phyloP scores from a whole-genome alignment of 225 moss, liverwort and hornwort species.

The Sphagnum tenellum region DNA sequence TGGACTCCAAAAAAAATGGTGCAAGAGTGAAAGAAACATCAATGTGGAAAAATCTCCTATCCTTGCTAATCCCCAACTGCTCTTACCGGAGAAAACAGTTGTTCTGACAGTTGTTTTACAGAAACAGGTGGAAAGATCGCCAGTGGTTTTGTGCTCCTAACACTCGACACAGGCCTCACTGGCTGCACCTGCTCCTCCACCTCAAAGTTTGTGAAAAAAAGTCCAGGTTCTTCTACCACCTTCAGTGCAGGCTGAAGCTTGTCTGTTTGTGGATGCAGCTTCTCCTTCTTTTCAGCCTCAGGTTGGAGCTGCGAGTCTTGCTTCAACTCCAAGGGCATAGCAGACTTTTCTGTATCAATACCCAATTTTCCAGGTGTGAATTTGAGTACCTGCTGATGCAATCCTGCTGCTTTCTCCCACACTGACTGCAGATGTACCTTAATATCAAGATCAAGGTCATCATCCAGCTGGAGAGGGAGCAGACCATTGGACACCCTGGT shows the following conservation, averaged over 20 bases:
- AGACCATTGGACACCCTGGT: conserved; percentile 51
- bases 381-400: conserved; percentile 19
- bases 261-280: conserved; percentile 19
- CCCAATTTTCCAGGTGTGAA: conserved; percentile 21
- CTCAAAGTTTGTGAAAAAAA: conserved; percentile 45
- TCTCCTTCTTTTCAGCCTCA: conserved; percentile 10
- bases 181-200: conserved; percentile 30
- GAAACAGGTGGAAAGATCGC: conserved; percentile 10
- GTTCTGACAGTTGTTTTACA: conserved; percentile 24
- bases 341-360: conserved; percentile 15
- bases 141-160: conserved; percentile 16
- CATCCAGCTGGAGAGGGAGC: conserved; percentile 28
- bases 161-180: conserved; percentile 15
- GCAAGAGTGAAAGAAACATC: too few relatives aligned
- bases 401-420: conserved; percentile 43
- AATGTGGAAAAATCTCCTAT: too few relatives aligned
- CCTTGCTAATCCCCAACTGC: not conserved
- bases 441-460: conserved; percentile 56
- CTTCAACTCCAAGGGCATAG: conserved; percentile 24
- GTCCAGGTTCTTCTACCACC: conserved; percentile 28
- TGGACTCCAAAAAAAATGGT: too few relatives aligned
- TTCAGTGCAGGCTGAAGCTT: conserved; percentile 9
- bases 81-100: conserved; percentile 39
- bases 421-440: conserved; percentile 37
- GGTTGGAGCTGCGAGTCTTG: conserved; percentile 6